phyloP scores from a whole-genome alignment of 1,284 basidiomycete genomes.

The Pseudozyma thailandica region DNA sequence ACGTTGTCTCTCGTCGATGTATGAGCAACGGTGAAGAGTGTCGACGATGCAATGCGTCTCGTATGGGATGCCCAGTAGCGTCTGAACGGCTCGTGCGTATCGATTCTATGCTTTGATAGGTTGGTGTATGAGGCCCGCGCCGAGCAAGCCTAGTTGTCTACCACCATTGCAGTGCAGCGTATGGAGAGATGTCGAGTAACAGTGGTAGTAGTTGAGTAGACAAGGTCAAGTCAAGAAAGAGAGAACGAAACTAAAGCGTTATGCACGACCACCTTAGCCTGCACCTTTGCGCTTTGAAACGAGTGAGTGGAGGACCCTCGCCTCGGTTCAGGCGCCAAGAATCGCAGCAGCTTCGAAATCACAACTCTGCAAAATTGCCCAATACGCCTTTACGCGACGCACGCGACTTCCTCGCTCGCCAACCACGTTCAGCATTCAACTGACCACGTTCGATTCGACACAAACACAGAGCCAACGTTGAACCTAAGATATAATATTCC shows the following conservation, averaged over 20 bases:
- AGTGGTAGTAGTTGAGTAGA: no score
- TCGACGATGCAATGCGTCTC: no score
- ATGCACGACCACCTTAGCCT: background rate
- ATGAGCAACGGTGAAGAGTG: no score
- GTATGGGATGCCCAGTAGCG: no score
- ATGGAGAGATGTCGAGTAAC: no score
- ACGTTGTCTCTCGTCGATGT: no score
- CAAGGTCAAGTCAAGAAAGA: background rate
- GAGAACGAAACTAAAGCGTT: background rate
- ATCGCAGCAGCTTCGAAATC: background rate
- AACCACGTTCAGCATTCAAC: background rate
- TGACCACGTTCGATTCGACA: background rate
- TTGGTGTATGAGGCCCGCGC: no score
- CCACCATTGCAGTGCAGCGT: no score
- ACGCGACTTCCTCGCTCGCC: background rate
- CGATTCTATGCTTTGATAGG: no score
- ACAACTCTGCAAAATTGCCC: no score
- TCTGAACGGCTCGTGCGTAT: no score
- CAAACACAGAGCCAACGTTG: background rate
- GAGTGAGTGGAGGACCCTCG: background rate
- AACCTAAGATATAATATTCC: background rate
- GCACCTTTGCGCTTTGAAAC: background rate
- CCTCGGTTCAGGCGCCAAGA: background rate
- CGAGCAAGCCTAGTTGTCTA: no score
- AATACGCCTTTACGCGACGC: slow-evolving; percentile 4